Base-by-base conservation (phyloP, 257 asterid genomes). In the Forsythia suspensa region DNA sequence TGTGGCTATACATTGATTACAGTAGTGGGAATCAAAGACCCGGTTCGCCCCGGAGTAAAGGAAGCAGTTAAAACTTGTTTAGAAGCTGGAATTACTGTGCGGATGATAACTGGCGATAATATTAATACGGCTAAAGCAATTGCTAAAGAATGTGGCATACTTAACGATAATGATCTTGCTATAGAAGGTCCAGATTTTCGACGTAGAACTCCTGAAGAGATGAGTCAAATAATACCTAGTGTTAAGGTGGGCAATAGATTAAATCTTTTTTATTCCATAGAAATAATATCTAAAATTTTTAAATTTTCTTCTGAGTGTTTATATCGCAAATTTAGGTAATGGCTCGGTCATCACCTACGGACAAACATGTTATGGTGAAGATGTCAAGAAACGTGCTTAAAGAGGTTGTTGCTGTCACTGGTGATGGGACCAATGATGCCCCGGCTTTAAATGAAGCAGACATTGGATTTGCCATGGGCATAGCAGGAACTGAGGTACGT, bases 41-140 rank as follows among this genome's bases (percentile, higher is more conserved):
- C 99, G 2, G 95, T 96, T 84, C 97, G 97, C 67, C 92, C 92
- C 18, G 99, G 96, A 74, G 99, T 96, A 63, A 91, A 80, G 80
- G 97, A 94, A 70, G 98, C 99, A 20, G 98, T 96, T 42, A 73
- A 84, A 83, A 90, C 88, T 21, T 96, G 99, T 84, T 80, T 90
- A 66, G 92, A 84, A 51, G 99, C 99, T 29, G 99, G 99, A 74
- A 92, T 96, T 80, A 83, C 81, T 18, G 97, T 96, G 67, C 94
- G 99, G 39, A 96, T 96, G 99, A 86, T 96, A 79, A 96, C 98
- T 6, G 98, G 98, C 74, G 99, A 94, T 85, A 96, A 96, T 86
- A 87, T 96, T 38, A 86, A 94, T 79, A 96, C 99, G 0, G 99
- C 98, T 77, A 94, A 84, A 85, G 97, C 98, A 42, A 96, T 96